A percentile compares a stretch with the other conserved stretches of the same genome.
Conservation (phyloP, 345 rosid genomes). For the Brassica cretica region DNA sequence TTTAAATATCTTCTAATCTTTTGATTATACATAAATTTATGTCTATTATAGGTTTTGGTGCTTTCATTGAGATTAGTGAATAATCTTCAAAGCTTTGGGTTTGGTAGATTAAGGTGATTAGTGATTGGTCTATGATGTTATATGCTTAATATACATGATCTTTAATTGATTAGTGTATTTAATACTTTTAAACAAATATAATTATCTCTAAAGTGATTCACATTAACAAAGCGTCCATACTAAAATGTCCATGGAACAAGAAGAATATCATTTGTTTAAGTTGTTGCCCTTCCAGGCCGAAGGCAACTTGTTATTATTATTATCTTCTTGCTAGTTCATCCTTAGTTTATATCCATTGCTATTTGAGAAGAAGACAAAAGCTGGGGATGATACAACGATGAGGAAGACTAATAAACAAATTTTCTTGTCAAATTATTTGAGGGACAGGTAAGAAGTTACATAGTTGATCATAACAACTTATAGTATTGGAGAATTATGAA, state of each 20-base stretch:
- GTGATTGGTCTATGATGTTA: no score
- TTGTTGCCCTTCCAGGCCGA: neutral
- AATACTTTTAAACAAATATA: no score
- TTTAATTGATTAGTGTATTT: no score
- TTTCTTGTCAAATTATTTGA: neutral
- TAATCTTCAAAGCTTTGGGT: no score
- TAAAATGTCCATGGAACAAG: neutral
- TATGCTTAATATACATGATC: no score
- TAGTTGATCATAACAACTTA: neutral
- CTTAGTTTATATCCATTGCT: neutral
- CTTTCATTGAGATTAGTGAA: no score
- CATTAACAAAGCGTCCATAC: neutral
- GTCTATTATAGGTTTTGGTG: no score
- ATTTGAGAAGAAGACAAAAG: neutral
- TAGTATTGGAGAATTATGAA: neutral
- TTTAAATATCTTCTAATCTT: neutral
- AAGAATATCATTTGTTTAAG: neutral
- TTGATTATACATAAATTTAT: neutral
- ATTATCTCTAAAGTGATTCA: no score
- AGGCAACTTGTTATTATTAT: neutral
- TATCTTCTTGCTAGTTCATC: neutral
- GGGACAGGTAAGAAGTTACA: neutral
- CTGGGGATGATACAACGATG: neutral
- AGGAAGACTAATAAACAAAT: neutral
- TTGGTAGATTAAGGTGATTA: no score